Conservation (phyloP, 306 rosid genomes). For the Malus asiatica region DNA sequence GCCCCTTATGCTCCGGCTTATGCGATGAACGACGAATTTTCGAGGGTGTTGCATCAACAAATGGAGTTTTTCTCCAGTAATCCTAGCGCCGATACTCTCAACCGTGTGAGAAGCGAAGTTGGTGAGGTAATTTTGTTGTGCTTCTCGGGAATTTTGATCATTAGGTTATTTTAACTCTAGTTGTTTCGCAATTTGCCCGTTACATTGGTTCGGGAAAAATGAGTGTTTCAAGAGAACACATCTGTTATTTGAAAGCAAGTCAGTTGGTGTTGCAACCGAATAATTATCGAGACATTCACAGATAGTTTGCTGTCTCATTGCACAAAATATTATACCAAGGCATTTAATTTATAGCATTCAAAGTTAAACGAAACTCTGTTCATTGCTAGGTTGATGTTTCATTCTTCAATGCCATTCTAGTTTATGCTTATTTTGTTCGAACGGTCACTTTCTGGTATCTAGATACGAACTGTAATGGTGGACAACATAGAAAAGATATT, state of each 20-base stretch:
- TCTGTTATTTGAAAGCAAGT: neutral
- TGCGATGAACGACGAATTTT: constrained; percentile 98
- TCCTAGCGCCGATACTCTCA: constrained; percentile 80
- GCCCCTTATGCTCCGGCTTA: constrained; percentile 85
- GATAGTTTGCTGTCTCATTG: neutral
- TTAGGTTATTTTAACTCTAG: neutral
- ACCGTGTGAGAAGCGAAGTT: constrained; percentile 88
- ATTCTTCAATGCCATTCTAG: neutral
- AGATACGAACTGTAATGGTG: constrained; percentile 93
- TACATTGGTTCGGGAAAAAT: neutral
- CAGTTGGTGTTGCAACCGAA: neutral
- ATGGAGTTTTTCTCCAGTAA: constrained; percentile 94
- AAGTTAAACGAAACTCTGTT: neutral
- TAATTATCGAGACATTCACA: neutral
- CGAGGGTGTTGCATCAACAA: constrained; percentile 95
- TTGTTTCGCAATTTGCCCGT: neutral
- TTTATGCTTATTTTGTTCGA: constrained; percentile 18
- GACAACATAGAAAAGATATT: constrained; percentile 89
- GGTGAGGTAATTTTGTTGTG: constrained; percentile 71
- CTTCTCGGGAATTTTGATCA: constrained; percentile 6
- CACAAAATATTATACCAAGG: neutral
- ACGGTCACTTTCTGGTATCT: constrained; percentile 19
- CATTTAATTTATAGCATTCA: neutral
- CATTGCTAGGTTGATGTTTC: neutral
- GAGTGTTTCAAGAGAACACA: neutral